Evolutionary conservation across 2,329 filamentous ascomycete species (phyloP).

Genomic region (Fusarium poae): DNA sequence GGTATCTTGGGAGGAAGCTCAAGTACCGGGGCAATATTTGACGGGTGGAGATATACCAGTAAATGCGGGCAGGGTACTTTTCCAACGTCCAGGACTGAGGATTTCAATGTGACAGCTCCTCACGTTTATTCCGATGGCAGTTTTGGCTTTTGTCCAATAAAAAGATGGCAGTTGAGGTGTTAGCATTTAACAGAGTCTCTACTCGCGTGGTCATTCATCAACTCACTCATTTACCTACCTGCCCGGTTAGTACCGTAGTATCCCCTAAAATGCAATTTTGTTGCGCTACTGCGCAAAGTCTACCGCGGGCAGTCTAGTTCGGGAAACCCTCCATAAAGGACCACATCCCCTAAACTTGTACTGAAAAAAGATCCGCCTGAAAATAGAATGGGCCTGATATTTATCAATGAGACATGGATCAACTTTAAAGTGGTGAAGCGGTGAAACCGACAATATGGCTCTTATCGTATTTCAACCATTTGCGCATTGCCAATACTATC

Average conservation of each 20-base stretch:
- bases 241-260: background rate
- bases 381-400: conserved; percentile 17
- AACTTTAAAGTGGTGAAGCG: conserved; percentile 13
- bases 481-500: conserved; percentile 6
- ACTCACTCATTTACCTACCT: background rate
- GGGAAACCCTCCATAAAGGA: conserved; percentile 13
- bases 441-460: conserved; percentile 28
- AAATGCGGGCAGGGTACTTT: conserved; percentile 31
- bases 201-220: conserved; percentile 33
- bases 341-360: conserved; percentile 26
- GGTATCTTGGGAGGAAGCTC: conserved; percentile 34
- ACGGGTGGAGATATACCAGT: conserved; percentile 21
- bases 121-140: conserved; percentile 19
- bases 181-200: conserved; percentile 3
- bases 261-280: conserved; percentile 8
- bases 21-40: conserved; percentile 21
- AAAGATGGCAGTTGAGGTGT: conserved; percentile 12
- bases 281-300: conserved; percentile 17
- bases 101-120: conserved; percentile 29
- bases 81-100: conserved; percentile 7
- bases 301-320: background rate
- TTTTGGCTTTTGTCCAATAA: conserved; percentile 31
- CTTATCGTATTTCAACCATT: conserved; percentile 22
- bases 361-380: conserved; percentile 19
- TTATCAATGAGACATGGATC: conserved; percentile 19